Base-by-base conservation (phyloP, 495 filamentous ascomycete genomes). In the Astrocystis sublimbata region DNA sequence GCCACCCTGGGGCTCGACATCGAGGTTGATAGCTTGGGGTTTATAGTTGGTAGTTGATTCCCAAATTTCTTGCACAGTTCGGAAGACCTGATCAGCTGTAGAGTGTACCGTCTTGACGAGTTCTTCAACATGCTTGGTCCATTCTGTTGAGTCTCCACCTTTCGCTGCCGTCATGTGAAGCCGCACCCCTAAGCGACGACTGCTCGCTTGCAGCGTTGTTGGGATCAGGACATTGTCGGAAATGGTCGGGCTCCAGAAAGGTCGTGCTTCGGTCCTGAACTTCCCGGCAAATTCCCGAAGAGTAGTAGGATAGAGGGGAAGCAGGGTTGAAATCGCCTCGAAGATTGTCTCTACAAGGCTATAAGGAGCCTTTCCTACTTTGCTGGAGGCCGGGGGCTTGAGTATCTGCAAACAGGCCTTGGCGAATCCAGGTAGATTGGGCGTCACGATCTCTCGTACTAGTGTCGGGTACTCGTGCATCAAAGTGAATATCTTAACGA, bases 391-490 rank as follows among this genome's bases (percentile, higher is more conserved):
- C 10, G 77, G 75, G 2, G 76, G 75, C 38, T 84, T 85, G 53
- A 90, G 74, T 24, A 91, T 75, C 68, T 88, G 87, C 21, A 96
- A 74, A 55, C 89, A 92, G 6, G 87, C 80, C 9, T 85, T 86
- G 54, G 91, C 81, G 65, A 92, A 96, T 5, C 80, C 77, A 15
- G 90, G 86, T 13, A 97, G 79, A 17, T 85, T 88, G 9, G 92
- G 92, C 3, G 92, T 96, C 2, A 90, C 92, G 63, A 96, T 89
- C 70, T 96, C 92, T 65, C 92, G 81, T n/a, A 93, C 80, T 23
- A 96, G 79, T 17, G 89, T 92, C 40, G 86, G 89, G 75, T 92
- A 89, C 52, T 86, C 85, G 65, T 92, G 91, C 58, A 90, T 89
- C 23, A 93, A 80, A 56, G 86, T 80, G 79, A 91, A 96, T 58